Evolutionary conservation across 352 stramenopile species (phyloP), one percentile per base, ranked within the genome.

Genomic region (Pythium phragmitis): DNA sequence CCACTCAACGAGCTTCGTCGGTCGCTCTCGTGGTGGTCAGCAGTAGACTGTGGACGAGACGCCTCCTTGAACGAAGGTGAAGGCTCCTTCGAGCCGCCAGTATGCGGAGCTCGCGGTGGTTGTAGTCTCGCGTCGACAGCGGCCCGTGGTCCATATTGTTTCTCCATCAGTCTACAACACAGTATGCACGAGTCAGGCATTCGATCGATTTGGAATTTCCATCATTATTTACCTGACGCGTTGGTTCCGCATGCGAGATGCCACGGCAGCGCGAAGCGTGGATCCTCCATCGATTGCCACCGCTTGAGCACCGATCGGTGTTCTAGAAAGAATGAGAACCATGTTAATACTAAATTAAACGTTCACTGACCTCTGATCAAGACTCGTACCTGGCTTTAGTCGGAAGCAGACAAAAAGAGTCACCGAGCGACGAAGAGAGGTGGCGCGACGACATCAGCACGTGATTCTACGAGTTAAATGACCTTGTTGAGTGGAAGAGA

Each of bases 361-460:
- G 8, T 23, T 17, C 45, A 50, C 21, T n/a, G 2, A 7, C 39
- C 41, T 19, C 41, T 46, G n/a, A 14, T 3, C 45, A 50, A 50
- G n/a, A 4, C 17, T 50, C 21, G 45, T 23, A 88, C 79, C 81
- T 81, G 30, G 73, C 67, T 65, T 93, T 91, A 1, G 79, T 79
- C 4, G 87, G 87, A 23, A 95, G 58, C 21, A 95, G 52, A 67
- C 82, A 95, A 58, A 95, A 95, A 11, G 87, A 95, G 63, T 95
- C 87, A 8, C 87, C 87, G 5, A 95, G 61, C 2, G 85, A 90
- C 36, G 87, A 95, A 17, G 85, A 93, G 8, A 93, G 68, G 57
- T 93, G 85, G 7, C 82, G 73, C 9, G 85, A 93, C 30, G 82
- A 87, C 76, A 90, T 89, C 4, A 93, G 60, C 45, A 92, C 49